These are phyloP conservation scores for Mortierella hygrophila DNA, from an alignment of 192 early-diverging fungal species.

Conservation along the genomic window DNA sequence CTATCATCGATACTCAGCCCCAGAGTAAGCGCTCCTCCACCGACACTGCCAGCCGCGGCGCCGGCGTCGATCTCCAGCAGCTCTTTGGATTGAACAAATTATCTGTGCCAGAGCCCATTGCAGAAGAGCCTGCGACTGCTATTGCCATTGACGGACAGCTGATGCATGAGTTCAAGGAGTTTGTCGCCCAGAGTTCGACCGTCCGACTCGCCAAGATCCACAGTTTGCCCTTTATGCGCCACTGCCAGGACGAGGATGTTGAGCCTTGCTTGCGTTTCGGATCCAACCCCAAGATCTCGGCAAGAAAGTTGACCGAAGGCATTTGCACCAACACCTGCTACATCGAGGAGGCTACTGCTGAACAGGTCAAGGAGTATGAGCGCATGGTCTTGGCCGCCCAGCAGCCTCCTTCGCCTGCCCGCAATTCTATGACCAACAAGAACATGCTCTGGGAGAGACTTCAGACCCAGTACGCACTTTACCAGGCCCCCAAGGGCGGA, in stretches of 20 bases:
- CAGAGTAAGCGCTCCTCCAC: conserved; percentile 57
- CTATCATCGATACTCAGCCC: conserved; percentile 61
- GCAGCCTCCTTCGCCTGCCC: conserved; percentile 61
- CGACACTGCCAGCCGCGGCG: conserved; percentile 41
- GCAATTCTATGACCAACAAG: conserved; percentile 61
- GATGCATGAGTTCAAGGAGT: conserved; percentile 90
- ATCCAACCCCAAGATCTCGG: conserved; percentile 90
- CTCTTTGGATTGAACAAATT: conserved; percentile 57
- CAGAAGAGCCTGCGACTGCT: conserved; percentile 45
- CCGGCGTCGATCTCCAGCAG: conserved; percentile 49
- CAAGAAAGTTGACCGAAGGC: conserved; percentile 91
- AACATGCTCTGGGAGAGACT: conserved; percentile 68
- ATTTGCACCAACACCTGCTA: conserved; percentile 89
- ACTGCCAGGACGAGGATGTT: conserved; percentile 91
- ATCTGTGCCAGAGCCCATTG: conserved; percentile 49
- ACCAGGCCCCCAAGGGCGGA: conserved; percentile 57
- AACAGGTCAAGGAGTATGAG: conserved; percentile 61
- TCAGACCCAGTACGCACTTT: conserved; percentile 48
- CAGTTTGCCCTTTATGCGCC: conserved; percentile 87
- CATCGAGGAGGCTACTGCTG: conserved; percentile 85
- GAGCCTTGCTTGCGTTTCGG: conserved; percentile 96
- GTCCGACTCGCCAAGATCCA: conserved; percentile 82
- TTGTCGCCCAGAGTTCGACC: conserved; percentile 76
- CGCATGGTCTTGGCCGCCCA: conserved; percentile 53
- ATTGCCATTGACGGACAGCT: conserved; percentile 80